Evolutionary conservation across 2,329 filamentous ascomycete genomes (phyloP), one percentile per base, ranked within the genome.

Genomic region (Colletotrichum horii): DNA sequence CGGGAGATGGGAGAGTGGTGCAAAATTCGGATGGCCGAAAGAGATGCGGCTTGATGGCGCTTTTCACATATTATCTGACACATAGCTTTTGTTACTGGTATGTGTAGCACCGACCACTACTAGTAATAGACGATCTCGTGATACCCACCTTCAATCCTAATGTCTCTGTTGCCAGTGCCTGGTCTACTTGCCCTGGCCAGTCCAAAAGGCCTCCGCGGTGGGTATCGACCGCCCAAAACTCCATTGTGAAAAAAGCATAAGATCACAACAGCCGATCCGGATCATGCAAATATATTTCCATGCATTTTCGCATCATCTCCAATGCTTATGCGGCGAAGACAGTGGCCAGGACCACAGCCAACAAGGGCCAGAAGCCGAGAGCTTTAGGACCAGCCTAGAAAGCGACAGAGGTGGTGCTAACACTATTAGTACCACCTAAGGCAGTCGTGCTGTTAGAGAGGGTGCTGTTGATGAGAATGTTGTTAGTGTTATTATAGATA

Each of bases 1-100:
- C 92, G 88, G 79, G 92, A 95, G 74, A 88, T 99, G 82, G 97
- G 97, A 1, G 88, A 89, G 43, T 98, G 96, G 96, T 95, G 97
- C 22, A 87, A 88, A 77, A 79, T 80, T 80, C 85, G 89, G 77
- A 84, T 90, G 71, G 82, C 79, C 4, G 87, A 88, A 77, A 85
- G 84, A 74, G 80, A 81, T 52, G 52, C 58, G 6, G 30, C 16
- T 32, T 62, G 30, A 62, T 48, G 9, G 38, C 38, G 9, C 38
- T 8, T 7, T 8, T 32, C 6, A 61, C 32, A 22, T 8, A 32
- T 60, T 30, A 2, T 60, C 32, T 4, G 24, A 34, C n/a, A 4
- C 26, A 36, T n/a, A 6, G 16, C 12, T 15, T 16, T 19, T 6
- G n/a, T 62, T 24, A 36, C 9, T 9, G 0, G 19, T 7, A 7